Evolutionary conservation across 495 filamentous ascomycete genomes (phyloP), one percentile per base, ranked within the genome.

Genomic region (Sporormia fimetaria): DNA sequence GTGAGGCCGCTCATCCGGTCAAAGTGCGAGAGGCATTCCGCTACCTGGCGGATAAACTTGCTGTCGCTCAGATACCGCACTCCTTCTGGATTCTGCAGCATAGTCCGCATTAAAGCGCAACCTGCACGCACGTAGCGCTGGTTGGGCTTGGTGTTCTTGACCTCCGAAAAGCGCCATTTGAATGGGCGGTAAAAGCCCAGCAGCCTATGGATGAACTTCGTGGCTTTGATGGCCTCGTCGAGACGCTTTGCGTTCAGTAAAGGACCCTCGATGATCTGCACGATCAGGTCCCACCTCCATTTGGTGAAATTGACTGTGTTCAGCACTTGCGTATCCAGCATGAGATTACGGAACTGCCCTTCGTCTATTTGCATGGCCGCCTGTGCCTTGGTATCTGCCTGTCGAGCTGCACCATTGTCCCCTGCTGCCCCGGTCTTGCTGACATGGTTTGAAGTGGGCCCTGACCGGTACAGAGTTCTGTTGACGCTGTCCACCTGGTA

Each of bases 401-500:
- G 62, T 33, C 66, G 59, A 14, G 36, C 40, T 29, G 49, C 39
- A 22, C 50, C 25, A n/a, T 39, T 35, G 15, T 46, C 38, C 11
- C 17, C 31, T 16, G 28, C 29, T 6, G 28, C 38, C n/a, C 35
- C 50, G 8, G 66, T 62, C 41, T 74, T 70, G 33, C 67, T 55
- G 25, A 60, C 60, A 33, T 68, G 64, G 37, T 63, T 54, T 12
- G 62, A 54, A 11, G 58, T 57, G 63, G 33, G 80, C 44, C 55
- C 69, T 21, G 87, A 92, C 34, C 92, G 75, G 56, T 94, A 85
- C 7, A 98, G 64, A 1, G 88, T 96, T 44, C 85, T 76, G 61
- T 88, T 98, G 42, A 98, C 83, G 54, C 90, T 95, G 61, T 94
- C 92, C 4, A 96, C 87, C 56, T 96, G 90, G 57, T 95, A 98